These are phyloP conservation scores for Clitopilus hobsonii DNA, from an alignment of 768 basidiomycete genomes.

Conservation along the genomic window DNA sequence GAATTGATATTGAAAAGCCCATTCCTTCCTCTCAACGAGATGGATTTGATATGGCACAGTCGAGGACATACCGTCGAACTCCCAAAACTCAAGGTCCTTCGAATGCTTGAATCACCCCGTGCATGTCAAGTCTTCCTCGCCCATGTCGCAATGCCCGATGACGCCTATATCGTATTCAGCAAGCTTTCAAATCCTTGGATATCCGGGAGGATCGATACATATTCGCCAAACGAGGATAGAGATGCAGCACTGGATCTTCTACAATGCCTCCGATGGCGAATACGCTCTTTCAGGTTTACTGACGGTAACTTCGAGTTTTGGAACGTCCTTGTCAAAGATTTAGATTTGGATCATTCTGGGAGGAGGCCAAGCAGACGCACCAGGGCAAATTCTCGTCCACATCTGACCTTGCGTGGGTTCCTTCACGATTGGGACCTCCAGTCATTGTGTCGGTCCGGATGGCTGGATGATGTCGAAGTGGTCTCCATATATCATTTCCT, in stretches of 20 bases:
- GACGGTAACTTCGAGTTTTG: neutral
- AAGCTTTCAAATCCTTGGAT: neutral
- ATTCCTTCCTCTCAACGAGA: neutral
- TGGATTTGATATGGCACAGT: neutral
- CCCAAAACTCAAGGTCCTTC: neutral
- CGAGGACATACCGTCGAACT: neutral
- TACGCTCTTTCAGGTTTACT: neutral
- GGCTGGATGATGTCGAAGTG: neutral
- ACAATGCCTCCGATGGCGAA: neutral
- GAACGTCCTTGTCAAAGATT: no score
- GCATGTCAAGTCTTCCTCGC: neutral
- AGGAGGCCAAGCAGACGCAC: neutral
- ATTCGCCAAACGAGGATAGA: neutral
- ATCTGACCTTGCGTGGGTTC: neutral
- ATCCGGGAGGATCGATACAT: neutral
- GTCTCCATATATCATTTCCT: neutral
- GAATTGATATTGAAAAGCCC: neutral
- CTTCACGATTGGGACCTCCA: neutral
- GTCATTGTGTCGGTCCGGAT: neutral
- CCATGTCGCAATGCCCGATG: neutral
- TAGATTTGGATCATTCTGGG: no score
- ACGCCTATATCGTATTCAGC: neutral
- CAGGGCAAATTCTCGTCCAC: no score
- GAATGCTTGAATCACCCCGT: neutral
- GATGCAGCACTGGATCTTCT: neutral